Base-by-base conservation (phyloP, 2,329 filamentous ascomycete genomes). In the Ophiostoma montium region DNA sequence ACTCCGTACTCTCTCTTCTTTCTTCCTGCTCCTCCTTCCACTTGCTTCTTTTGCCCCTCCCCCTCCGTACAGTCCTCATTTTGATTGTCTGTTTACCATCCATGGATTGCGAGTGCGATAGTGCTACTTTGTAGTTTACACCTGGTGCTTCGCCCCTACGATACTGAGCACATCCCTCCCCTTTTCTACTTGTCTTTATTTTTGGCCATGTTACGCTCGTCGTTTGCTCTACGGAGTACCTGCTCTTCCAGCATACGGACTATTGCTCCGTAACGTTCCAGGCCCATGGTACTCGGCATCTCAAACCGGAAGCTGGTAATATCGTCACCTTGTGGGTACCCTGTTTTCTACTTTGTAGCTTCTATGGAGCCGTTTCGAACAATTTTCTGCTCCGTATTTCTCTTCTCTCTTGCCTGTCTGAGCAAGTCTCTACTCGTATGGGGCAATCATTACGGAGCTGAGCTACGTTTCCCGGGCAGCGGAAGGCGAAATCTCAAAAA, bases 211-310 rank as follows among this genome's bases (percentile, higher is more conserved):
- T 33, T 27, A 5, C 8, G 4, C 23, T 27, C 23, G n/a, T n/a
- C n/a, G n/a, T n/a, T n/a, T n/a, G n/a, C n/a, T n/a, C n/a, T n/a
- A n/a, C n/a, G 30, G 30, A 11, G 31, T 3, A 10, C 21, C 19
- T 21, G 9, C 7, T 10, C 18, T 36, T n/a, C 15, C 13, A 19
- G 21, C 31, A 41, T 23, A n/a, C n/a, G n/a, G n/a, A n/a, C n/a
- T n/a, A n/a, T 45, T 30, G 5, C 16, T 23, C 16, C 23, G 21
- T 38, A 15, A 42, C 23, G 46, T 19, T 31, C 47, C 50, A 52
- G 16, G 38, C 47, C 44, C 50, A 41, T 52, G 50, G 50, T 39
- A 47, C 30, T 45, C 38, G 50, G 50, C 50, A 49, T 47, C 47
- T 52, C 33, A 15, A 52, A 52, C 46, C 46, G 49, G 46, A 42